These are phyloP conservation scores for Solanum hybrid DNA, from an alignment of 305 asterid genomes.

Conservation along the genomic window DNA sequence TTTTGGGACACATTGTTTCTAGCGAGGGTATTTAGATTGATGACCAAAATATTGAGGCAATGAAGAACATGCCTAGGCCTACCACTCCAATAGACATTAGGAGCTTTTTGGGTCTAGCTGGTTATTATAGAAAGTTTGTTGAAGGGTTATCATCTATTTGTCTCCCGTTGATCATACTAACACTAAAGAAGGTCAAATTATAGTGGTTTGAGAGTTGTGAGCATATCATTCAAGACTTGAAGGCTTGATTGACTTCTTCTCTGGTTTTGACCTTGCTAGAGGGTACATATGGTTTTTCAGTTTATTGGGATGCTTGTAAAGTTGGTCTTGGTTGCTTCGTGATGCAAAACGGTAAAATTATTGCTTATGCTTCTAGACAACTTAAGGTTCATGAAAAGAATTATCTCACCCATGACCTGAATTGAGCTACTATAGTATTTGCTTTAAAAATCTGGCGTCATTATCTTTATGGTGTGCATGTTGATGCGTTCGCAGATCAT, in stretches of 20 bases:
- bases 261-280: not conserved
- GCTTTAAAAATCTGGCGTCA: not conserved
- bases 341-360: no score
- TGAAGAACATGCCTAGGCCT: not conserved
- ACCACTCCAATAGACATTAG: not conserved
- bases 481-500: not conserved
- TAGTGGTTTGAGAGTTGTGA: not conserved
- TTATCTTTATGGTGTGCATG: not conserved
- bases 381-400: not conserved
- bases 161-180: not conserved
- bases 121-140: not conserved
- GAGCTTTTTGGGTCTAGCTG: not conserved
- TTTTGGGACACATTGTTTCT: not conserved
- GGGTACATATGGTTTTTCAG: not conserved
- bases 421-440: no score
- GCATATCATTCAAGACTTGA: not conserved
- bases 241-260: not conserved
- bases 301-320: no score
- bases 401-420: not conserved
- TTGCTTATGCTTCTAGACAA: not conserved
- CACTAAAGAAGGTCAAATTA: not conserved
- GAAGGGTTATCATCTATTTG: not conserved
- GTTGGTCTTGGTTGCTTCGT: not conserved
- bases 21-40: not conserved
- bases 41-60: not conserved